phyloP scores from a whole-genome alignment of 768 basidiomycete species.

The Pisolithus marmoratus region DNA sequence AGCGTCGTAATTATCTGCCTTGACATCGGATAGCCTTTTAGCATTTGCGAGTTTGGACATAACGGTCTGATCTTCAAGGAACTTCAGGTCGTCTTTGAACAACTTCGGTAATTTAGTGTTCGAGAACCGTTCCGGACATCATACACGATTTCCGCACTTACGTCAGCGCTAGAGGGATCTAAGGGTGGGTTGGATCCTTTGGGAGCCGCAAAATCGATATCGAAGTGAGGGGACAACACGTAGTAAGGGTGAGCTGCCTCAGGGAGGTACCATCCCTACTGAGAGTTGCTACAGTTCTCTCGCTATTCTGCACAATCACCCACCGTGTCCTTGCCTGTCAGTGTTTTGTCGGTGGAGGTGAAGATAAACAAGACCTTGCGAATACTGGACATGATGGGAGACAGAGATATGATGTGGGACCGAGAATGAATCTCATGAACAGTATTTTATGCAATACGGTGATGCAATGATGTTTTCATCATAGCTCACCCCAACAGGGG shows the following conservation, averaged over 20 bases:
- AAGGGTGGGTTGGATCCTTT: conserved; percentile 66
- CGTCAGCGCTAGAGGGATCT: conserved; percentile 51
- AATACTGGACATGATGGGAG: conserved; percentile 25
- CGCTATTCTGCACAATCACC: conserved; percentile 9
- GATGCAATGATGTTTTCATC: no score
- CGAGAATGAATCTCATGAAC: no score
- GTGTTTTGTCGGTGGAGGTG: conserved; percentile 57
- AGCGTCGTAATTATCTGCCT: conserved; percentile 57
- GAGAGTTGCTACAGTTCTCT: background rate
- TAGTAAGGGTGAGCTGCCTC: conserved; percentile 75
- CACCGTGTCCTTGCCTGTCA: conserved; percentile 48
- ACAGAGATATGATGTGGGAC: background rate
- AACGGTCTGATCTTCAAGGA: conserved; percentile 55
- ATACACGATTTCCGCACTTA: conserved; percentile 13
- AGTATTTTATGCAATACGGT: no score
- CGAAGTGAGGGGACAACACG: conserved; percentile 41
- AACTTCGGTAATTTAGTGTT: conserved; percentile 24
- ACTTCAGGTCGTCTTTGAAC: conserved; percentile 54
- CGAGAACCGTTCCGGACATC: background rate
- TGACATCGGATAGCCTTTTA: conserved; percentile 57
- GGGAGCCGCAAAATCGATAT: conserved; percentile 57
- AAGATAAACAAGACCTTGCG: conserved; percentile 63
- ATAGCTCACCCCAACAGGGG: no score
- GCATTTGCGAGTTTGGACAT: conserved; percentile 48
- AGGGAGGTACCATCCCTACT: conserved; percentile 73